These are phyloP conservation scores for Pistacia atlantica DNA, from an alignment of 345 rosid genomes.

Conservation along the genomic window DNA sequence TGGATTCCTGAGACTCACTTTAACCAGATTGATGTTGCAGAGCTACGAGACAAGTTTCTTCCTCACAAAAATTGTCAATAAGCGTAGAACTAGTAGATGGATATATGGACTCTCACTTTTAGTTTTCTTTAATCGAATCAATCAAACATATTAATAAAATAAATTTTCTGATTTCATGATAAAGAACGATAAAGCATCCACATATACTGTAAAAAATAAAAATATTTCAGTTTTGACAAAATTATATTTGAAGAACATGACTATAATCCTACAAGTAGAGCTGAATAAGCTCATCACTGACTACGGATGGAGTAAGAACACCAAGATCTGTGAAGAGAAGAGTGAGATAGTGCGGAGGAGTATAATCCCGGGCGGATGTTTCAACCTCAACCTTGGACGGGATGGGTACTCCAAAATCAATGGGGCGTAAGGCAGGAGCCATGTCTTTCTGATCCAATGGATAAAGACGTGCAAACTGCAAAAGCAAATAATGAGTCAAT, in stretches of 20 bases:
- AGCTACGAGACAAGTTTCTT: conserved; percentile 35
- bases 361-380: conserved; percentile 87
- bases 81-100: too few relatives aligned
- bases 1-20: conserved; percentile 56
- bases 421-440: conserved; percentile 76
- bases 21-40: conserved; percentile 39
- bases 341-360: conserved; percentile 89
- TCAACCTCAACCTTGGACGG: conserved; percentile 88
- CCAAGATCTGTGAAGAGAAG: conserved; percentile 93
- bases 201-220: not conserved
- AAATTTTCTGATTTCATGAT: not conserved
- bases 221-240: not conserved
- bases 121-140: too few relatives aligned
- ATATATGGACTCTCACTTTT: too few relatives aligned
- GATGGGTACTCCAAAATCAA: conserved; percentile 84
- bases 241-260: not conserved
- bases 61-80: conserved; percentile 15
- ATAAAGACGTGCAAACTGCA: conserved; percentile 93
- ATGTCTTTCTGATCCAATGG: conserved; percentile 93
- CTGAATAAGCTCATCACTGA: conserved; percentile 90
- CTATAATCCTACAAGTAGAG: conserved; percentile 56
- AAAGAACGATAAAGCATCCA: not conserved
- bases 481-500: not conserved
- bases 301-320: conserved; percentile 90
- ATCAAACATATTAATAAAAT: not conserved